Base-by-base conservation (phyloP, 805 yeast genomes). In the Kazachstania viticola region DNA sequence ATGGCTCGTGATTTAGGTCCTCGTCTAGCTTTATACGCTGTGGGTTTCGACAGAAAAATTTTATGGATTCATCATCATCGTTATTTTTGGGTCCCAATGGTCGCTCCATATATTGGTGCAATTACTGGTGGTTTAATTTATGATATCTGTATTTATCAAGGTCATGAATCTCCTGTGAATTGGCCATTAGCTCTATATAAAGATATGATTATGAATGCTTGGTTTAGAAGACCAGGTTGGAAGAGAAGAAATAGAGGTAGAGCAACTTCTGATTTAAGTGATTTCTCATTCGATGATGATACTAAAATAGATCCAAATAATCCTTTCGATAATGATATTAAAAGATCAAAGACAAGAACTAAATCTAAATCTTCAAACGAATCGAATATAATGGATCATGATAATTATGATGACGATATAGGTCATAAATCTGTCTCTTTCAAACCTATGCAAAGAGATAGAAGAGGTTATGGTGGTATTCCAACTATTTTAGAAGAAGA, bases 1-100 rank as follows among this genome's bases (percentile, higher is more conserved):
- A 52, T 63, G 35, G 74, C 74, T 21, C 65, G 76, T 53, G 76
- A 70, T 50, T 56, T 69, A 31, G 72, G 68, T 14, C 75, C 76
- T 35, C 54, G 76, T 42, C 44, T 70, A 25, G 71, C 71, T 22
- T 50, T 71, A 14, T 56, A 58, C 25, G 52, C 67, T 32, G 57
- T 66, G 23, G 76, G 76, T 19, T 66, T 67, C 38, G 62, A 66
- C 25, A 46, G 62, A 50, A 23, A 54, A 48, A 42, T 67, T 17
- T 32, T 56, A 25, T 56, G 66, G 61, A 44, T 53, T 13, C 42
- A 48, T 13, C 57, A 64, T 35, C 52, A 56, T 46, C 59, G 61
- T 42, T 69, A 65, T 47, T 66, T 65, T 45, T 69, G 75, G 75
- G 68, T 69, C 22, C 73, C 74, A 31, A 47, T 67, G 39, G 57